Conservation (phyloP, 768 basidiomycete genomes). For the Filobasidium floriforme region DNA sequence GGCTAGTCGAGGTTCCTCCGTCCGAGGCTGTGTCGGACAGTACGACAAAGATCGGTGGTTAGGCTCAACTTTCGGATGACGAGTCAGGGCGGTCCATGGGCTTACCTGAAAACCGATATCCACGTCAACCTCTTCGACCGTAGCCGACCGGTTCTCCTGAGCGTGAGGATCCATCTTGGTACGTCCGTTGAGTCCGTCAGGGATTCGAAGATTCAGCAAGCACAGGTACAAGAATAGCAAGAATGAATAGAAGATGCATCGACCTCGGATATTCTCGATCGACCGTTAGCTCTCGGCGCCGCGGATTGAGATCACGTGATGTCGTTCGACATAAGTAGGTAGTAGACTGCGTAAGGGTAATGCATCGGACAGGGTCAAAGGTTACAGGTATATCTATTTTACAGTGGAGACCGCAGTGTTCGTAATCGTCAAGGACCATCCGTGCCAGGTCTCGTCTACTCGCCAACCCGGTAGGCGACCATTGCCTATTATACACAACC, state of each 20-base stretch:
- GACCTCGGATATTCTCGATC: too few species aligned
- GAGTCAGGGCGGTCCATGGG: neutral
- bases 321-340: too few species aligned
- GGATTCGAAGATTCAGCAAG: too few species aligned
- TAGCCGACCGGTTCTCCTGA: constrained; percentile 12
- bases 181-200: too few species aligned
- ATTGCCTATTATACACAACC: constrained; percentile 1
- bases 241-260: too few species aligned
- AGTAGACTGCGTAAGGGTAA: too few species aligned
- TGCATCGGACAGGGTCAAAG: too few species aligned
- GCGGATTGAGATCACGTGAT: too few species aligned
- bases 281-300: too few species aligned
- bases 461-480: constrained; percentile 19
- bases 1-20: constrained; percentile 7
- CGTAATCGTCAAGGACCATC: too few species aligned
- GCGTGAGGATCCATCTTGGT: constrained; percentile 18
- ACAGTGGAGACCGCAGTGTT: too few species aligned
- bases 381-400: too few species aligned
- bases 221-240: neutral
- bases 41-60: neutral
- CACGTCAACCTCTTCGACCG: constrained; percentile 21
- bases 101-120: constrained; percentile 23
- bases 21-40: neutral
- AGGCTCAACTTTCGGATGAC: neutral
- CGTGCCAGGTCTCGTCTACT: constrained; percentile 1